phyloP scores from a whole-genome alignment of 805 yeast species.

The Cyberlindnera suaveolens region DNA sequence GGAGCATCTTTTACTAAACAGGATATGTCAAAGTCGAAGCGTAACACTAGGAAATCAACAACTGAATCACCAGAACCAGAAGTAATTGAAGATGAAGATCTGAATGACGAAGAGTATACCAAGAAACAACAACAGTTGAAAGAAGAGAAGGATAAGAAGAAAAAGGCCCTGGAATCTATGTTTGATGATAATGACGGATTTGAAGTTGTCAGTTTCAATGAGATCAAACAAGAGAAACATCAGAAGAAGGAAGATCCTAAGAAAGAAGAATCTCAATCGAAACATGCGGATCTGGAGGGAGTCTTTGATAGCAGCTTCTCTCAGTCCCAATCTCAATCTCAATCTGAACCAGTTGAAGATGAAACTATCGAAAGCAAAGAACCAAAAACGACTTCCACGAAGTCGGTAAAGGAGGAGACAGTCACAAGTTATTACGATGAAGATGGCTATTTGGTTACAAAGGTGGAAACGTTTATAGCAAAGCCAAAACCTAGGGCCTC shows the following conservation, averaged over 20 bases:
- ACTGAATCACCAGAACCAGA: slow-evolving; percentile 8
- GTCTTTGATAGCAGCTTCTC: slow-evolving; percentile 18
- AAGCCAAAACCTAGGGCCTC: slow-evolving; percentile 14
- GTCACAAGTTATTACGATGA: slow-evolving; percentile 34
- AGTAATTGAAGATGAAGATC: slow-evolving; percentile 8
- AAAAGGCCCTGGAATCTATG: slow-evolving; percentile 27
- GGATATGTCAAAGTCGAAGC: not conserved
- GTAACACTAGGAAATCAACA: slow-evolving; percentile 5
- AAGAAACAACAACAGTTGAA: slow-evolving; percentile 8
- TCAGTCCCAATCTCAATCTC: slow-evolving; percentile 11
- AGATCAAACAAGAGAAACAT: not conserved
- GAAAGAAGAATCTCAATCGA: slow-evolving; percentile 1
- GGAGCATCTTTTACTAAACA: slow-evolving; percentile 7
- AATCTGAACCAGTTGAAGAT: slow-evolving; percentile 4
- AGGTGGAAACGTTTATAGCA: slow-evolving; percentile 17
- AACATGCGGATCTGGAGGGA: slow-evolving; percentile 13
- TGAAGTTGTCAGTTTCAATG: slow-evolving; percentile 5
- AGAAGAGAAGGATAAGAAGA: slow-evolving; percentile 8
- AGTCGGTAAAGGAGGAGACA: slow-evolving; percentile 8
- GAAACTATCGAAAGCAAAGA: slow-evolving; percentile 6
- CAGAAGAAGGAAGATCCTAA: not conserved
- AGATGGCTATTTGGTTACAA: slow-evolving; percentile 44
- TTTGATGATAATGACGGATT: slow-evolving; percentile 30
- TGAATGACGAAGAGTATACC: slow-evolving; percentile 11
- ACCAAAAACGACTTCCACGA: not conserved